phyloP scores from a whole-genome alignment of 2,329 filamentous ascomycete genomes.

The Stachybotrys chartarum region DNA sequence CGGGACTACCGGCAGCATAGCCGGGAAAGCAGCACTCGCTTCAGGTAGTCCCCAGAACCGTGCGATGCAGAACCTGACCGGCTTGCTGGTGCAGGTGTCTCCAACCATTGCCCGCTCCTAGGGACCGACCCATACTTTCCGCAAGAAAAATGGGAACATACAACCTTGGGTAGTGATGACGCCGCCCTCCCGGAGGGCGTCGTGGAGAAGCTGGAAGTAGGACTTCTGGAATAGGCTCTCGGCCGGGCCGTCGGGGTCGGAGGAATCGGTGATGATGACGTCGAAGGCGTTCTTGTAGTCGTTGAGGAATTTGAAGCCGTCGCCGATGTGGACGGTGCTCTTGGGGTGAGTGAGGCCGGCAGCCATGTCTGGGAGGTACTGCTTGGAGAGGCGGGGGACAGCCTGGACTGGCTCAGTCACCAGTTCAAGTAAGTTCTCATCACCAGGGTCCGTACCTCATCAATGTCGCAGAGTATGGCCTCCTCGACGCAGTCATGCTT shows the following conservation, averaged over 20 bases:
- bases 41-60: slow-evolving; percentile 25
- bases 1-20: slow-evolving; percentile 30
- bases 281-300: slow-evolving; percentile 97
- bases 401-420: slow-evolving; percentile 43
- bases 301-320: slow-evolving; percentile 97
- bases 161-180: slow-evolving; percentile 99
- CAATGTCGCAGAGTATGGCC: slow-evolving; percentile 95
- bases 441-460: slow-evolving; percentile 56
- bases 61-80: slow-evolving; percentile 15
- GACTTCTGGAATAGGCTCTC: slow-evolving; percentile 97
- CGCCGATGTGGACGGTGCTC: slow-evolving; percentile 84
- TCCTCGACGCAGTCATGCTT: slow-evolving; percentile 98
- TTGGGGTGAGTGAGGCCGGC: slow-evolving; percentile 91
- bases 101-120: slow-evolving; percentile 22
- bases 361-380: slow-evolving; percentile 93
- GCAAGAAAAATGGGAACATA: slow-evolving; percentile 68
- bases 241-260: slow-evolving; percentile 92
- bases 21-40: slow-evolving; percentile 33
- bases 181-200: slow-evolving; percentile 87
- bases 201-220: slow-evolving; percentile 91
- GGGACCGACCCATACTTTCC: slow-evolving; percentile 29
- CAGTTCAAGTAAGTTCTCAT: no score
- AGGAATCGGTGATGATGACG: slow-evolving; percentile 99
- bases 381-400: slow-evolving; percentile 95
- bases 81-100: slow-evolving; percentile 8